Conservation (phyloP, 2,329 filamentous ascomycete genomes). For the Sarocladium strictum region DNA sequence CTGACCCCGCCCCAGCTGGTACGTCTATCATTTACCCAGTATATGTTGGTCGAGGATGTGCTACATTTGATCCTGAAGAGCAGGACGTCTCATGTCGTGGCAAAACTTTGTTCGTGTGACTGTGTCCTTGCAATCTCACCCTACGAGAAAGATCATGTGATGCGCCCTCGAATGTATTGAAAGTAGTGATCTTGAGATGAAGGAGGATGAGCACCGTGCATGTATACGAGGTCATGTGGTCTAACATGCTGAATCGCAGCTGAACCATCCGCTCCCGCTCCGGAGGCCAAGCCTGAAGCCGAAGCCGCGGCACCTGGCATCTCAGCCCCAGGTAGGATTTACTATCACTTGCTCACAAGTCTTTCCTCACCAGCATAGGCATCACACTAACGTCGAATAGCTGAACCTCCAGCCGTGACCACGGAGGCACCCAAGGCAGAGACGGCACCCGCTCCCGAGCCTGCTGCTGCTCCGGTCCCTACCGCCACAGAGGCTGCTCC, state of each 20-base stretch:
- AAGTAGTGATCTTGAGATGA: too few species aligned
- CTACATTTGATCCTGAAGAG: not conserved
- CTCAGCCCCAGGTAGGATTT: conserved; percentile 4
- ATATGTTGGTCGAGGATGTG: not conserved
- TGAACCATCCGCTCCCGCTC: not conserved
- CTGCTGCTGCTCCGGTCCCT: conserved; percentile 21
- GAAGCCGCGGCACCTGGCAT: conserved; percentile 13
- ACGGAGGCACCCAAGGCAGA: not conserved
- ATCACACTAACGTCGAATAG: too few species aligned
- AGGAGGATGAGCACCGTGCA: too few species aligned
- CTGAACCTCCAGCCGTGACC: not conserved
- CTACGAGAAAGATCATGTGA: not conserved
- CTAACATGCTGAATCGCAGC: not conserved
- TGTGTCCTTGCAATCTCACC: not conserved
- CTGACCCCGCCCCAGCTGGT: conserved; percentile 10
- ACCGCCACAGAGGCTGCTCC: conserved; percentile 14
- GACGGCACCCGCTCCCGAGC: conserved; percentile 15
- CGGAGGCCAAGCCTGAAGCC: conserved; percentile 7
- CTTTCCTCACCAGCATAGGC: too few species aligned
- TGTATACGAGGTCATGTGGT: not conserved
- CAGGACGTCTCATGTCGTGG: not conserved
- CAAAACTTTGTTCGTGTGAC: not conserved
- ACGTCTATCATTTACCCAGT: not conserved
- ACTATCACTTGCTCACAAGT: too few species aligned
- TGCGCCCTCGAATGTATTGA: too few species aligned